Base-by-base conservation (phyloP, 2,329 filamentous ascomycete species). In the Raffaelea albimanens region DNA sequence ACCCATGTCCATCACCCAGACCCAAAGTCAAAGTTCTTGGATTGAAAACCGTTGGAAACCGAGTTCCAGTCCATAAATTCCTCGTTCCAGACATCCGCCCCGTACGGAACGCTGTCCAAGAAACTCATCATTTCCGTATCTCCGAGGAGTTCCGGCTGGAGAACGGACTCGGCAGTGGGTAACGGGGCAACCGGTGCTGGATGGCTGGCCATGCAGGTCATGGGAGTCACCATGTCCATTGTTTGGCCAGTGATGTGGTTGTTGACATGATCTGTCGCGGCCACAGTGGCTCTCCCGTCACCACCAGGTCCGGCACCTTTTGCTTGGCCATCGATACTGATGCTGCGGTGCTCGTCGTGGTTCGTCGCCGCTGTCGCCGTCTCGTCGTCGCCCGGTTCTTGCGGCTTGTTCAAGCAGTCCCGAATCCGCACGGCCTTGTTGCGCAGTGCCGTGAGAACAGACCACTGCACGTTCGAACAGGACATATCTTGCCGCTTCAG, bases 361-460 rank as follows among this genome's bases (percentile, higher is more conserved):
- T 29, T 29, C 25, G 25, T 29, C 13, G 25, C 7, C 13, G 25
- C 13, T 7, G 7, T 29, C 25, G 25, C 25, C 25, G 25, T 13
- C 7, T 7, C 25, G 25, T 29, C 13, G 25, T 29, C 13, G 25
- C 25, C 25, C 7, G 7, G 7, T 7, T 16, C 34, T 7, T 38
- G 34, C 19, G 23, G 13, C 34, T 43, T 11, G 10, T 21, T 8
- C 34, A 40, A 7, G 25, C 43, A 18, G 18, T 57, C 52, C 16
- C 59, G 54, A 4, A 60, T 50, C 3, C 54, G 33, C 5, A 46
- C 18, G 1, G 63, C 63, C 46, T 63, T 62, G 3, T 58, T 56
- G n/a, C 58, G 55, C 34, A 66, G 46, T 3, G 59, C 59, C 11
- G 51, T 54, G 2, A 66, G 53, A 1, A 64, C 55, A 13, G 55